These are phyloP conservation scores for Plantago major DNA, from an alignment of 257 asterid genomes.

Conservation along the genomic window DNA sequence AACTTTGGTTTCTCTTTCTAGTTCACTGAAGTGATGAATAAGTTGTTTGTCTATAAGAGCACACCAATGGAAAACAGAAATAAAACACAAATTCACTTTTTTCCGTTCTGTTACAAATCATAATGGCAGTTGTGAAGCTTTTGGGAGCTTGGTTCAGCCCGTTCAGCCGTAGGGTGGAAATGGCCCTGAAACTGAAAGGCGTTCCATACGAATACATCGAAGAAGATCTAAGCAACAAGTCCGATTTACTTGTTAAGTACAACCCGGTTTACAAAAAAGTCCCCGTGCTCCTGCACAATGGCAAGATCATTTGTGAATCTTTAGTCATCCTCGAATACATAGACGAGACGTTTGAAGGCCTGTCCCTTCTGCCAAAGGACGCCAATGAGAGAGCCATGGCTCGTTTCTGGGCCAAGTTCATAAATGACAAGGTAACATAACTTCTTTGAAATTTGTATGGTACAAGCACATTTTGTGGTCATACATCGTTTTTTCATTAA, in stretches of 20 bases:
- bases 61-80: neutral
- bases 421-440: constrained; percentile 31
- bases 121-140: constrained; percentile 3
- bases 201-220: constrained; percentile 22
- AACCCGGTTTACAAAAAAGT: constrained; percentile 29
- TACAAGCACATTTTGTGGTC: neutral
- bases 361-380: constrained; percentile 26
- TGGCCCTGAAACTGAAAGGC: constrained; percentile 38
- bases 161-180: constrained; percentile 31
- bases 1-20: too few species aligned
- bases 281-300: constrained; percentile 34
- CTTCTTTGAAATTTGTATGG: neutral
- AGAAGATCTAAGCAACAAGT: constrained; percentile 24
- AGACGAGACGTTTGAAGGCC: constrained; percentile 33
- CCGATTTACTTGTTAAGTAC: constrained; percentile 23
- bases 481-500: neutral
- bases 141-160: constrained; percentile 24
- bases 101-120: neutral
- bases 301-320: constrained; percentile 29
- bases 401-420: constrained; percentile 37
- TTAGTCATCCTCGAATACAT: constrained; percentile 34
- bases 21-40: too few species aligned
- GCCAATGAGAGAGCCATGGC: constrained; percentile 32
- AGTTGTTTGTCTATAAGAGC: neutral
- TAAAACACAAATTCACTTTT: too few species aligned